A percentile compares a stretch with the other conserved stretches of the same genome.
These are phyloP conservation scores for Monosporozyma servazzii DNA, from an alignment of 805 yeast genomes.

Conservation along the genomic window DNA sequence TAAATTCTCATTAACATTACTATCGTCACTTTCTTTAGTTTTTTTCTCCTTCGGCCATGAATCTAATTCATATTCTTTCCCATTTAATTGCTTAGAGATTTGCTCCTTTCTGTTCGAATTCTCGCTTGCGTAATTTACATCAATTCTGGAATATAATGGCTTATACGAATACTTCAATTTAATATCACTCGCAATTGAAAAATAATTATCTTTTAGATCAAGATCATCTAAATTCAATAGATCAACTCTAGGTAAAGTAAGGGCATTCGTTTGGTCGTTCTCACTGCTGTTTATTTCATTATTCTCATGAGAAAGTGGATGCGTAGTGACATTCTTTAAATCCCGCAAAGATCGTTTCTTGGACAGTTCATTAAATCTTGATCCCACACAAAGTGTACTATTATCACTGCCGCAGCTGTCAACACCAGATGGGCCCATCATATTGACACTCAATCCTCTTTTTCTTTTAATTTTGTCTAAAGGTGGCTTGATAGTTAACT, in stretches of 20 bases:
- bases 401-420: background rate
- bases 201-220: constrained; percentile 13
- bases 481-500: background rate
- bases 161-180: background rate
- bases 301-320: background rate
- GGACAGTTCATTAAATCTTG: background rate
- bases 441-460: background rate
- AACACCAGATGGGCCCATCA: background rate
- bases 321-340: background rate
- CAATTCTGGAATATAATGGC: background rate
- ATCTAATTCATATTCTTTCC: constrained; percentile 16
- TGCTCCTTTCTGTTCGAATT: constrained; percentile 5
- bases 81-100: constrained; percentile 5
- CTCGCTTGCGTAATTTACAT: background rate
- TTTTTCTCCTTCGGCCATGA: constrained; percentile 17
- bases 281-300: background rate
- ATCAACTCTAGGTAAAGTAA: constrained; percentile 9
- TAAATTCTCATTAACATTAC: background rate
- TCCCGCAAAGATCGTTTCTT: background rate
- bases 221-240: constrained; percentile 19
- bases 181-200: constrained; percentile 6
- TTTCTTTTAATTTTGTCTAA: background rate
- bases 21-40: background rate
- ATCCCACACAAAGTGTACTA: background rate
- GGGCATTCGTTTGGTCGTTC: background rate